Base-by-base conservation (phyloP, 805 yeast species). In the Yamadazyma sp. region DNA sequence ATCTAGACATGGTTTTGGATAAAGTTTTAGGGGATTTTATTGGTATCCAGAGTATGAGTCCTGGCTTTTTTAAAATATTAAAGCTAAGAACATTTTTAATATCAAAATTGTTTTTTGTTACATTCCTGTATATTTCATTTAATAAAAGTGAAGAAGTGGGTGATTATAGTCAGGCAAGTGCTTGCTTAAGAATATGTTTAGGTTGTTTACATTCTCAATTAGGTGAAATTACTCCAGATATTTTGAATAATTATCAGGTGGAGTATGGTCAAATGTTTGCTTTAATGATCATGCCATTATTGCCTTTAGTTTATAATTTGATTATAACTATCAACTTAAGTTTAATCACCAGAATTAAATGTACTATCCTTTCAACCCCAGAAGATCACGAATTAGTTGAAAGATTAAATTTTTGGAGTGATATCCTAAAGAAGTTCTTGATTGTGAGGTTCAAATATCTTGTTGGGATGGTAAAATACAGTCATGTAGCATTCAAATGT, bases 391-490 rank as follows among this genome's bases (percentile, higher is more conserved):
- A 10, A 7, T 12, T 26, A 5, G n/a, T 28, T 10, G 23, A 13
- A 18, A 23, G 14, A 12, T 27, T 15, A 16, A 5, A 8, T 13
- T n/a, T 28, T 9, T 35, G 28, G 31, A n/a, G 16, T 7, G 23
- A 18, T 9, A 27, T 22, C 24, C n/a, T 41, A 7, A 35, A 37
- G n/a, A 30, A 19, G 18, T 29, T 29, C 23, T 8, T 22, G 11
- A 15, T 42, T 8, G 26, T 31, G 2, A 16, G 38, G 20, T 5
- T 42, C n/a, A 42, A 39, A n/a, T 33, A 21, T 27, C 13, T 42
- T 31, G 34, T 36, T 7, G 23, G 12, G 14, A 18, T 39, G 26
- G 12, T 24, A 5, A 11, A 23, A 2, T 20, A 22, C 7, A 33
- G 33, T 13, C 35, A 33, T 20, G 10, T 23, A 4, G 26, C 36